Base-by-base conservation (phyloP, 2,329 filamentous ascomycete genomes). In the Rutstroemia sp. region DNA sequence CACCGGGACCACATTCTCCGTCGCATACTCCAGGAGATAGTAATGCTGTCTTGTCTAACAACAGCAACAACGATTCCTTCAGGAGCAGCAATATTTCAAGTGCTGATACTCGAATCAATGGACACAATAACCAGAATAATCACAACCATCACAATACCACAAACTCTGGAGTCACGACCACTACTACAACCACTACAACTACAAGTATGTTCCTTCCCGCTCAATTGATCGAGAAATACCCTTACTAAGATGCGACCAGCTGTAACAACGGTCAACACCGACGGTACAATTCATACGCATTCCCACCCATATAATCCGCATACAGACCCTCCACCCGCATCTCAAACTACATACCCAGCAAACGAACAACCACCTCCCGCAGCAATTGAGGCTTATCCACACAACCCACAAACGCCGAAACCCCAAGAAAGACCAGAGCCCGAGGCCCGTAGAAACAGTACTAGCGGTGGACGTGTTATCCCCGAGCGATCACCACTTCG, bases 71-170 rank as follows among this genome's bases (percentile, higher is more conserved):
- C 27, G 53, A 56, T 27, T 56, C 47, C 1, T 56, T 51, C 21
- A 42, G 25, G 51, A 53, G 54, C 51, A 57, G 54, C 37, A 57
- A 57, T 42, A 41, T 57, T 4, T 57, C 54, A 38, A 53, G 42
- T 25, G 49, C 54, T 51, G 54, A 57, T 47, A 57, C 49, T 44
- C 49, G 49, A 21, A 16, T 57, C 16, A 53, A 56, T 37, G 34
- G 41, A 34, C 34, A 53, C 49, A 25, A 51, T 27, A 16, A 56
- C 42, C 10, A 57, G 42, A 14, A 48, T 50, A 12, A 34, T 27
- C 34, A 57, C 49, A 14, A 53, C 38, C 8, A 34, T 27, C 34
- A 57, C 49, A 14, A 53, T 50, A 12, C 30, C 42, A 17, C 17
- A 5, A 44, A 17, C 21, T 21, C 41, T 44, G 41, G 41, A 23